Evolutionary conservation across 805 yeast species (phyloP), one percentile per base, ranked within the genome.

Genomic region (Starmerella powellii): DNA sequence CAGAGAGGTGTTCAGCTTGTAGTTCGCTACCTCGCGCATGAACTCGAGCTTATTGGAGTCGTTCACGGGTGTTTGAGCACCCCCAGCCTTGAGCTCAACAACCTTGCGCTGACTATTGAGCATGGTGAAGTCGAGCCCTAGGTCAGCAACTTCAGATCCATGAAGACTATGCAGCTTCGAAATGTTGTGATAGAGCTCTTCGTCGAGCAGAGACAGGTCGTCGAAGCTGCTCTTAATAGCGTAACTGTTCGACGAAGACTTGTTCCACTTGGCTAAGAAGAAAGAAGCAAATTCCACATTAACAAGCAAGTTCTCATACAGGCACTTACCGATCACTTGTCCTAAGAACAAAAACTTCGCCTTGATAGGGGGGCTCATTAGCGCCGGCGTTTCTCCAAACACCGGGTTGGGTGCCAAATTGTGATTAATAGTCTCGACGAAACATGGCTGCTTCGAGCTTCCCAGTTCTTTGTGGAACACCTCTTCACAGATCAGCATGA

Each of bases 261-360:
- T 18, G 8, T 23, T 24, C 78, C 88, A 74, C 56, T 81, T 76
- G 59, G 71, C 75, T 33, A 91, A 59, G 54, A 88, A 88, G 49
- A 85, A 84, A 2, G 88, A 82, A 0, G 96, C 86, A 68, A 88
- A 87, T 15, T 76, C 72, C 19, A 83, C 72, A 59, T 87, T 94
- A 6, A 88, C 74, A 48, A 88, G 65, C 3, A 86, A 78, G 40
- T 76, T 76, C 42, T 84, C 94, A 57, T 83, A 85, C 3, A 88
- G 64, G 55, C 96, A 87, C 57, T 86, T 88, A 1, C 96, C 98
- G 34, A 88, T 67, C 5, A 86, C 66, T 63, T 71, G 77, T 0
- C 98, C 98, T 50, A 87, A 59, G 53, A 87, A 87, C 53, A 39
- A 69, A 68, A 31, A 71, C 54, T 24, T 56, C 17, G 30, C 38